Evolutionary conservation across 83 land plant genomes (phyloP).

Genomic region (Picea engelmannii): DNA sequence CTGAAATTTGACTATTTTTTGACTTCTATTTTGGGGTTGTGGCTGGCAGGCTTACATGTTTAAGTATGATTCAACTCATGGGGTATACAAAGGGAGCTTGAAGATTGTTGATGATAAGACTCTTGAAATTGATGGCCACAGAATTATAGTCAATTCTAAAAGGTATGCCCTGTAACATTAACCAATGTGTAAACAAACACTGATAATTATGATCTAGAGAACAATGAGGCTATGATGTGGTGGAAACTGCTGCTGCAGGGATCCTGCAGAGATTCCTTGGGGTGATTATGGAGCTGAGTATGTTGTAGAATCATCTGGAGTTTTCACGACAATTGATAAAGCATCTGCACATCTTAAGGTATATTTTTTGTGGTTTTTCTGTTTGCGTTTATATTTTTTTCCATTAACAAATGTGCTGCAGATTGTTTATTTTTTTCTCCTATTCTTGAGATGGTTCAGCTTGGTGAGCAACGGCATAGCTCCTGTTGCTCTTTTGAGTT

Average conservation of each 20-base stretch:
- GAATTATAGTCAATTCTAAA: slow-evolving; percentile 60
- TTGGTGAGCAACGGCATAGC: too few species aligned
- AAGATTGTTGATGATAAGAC: slow-evolving; percentile 71
- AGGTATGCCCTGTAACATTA: slow-evolving; percentile 36
- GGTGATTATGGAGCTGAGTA: slow-evolving; percentile 66
- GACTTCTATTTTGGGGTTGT: neutral
- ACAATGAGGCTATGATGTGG: too few species aligned
- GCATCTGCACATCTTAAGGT: slow-evolving; percentile 85
- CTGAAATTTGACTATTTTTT: too few species aligned
- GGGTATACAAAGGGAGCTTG: slow-evolving; percentile 64
- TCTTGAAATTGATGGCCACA: slow-evolving; percentile 79
- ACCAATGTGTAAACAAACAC: too few species aligned
- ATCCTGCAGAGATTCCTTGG: slow-evolving; percentile 60
- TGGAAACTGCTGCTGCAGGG: slow-evolving; percentile 21
- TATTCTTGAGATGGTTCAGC: neutral
- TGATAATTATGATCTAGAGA: too few species aligned
- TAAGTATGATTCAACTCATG: slow-evolving; percentile 98
- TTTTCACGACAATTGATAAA: slow-evolving; percentile 76
- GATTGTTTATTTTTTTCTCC: neutral
- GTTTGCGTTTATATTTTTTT: neutral
- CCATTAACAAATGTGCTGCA: too few species aligned
- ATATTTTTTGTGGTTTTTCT: neutral
- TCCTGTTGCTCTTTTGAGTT: too few species aligned
- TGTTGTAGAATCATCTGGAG: slow-evolving; percentile 95
- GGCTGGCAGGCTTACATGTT: slow-evolving; percentile 85